Percentiles rank a stretch among this genome's conserved stretches.
phyloP scores from a whole-genome alignment of 176 grass and related monocot genomes.

The Carex scoparia region DNA sequence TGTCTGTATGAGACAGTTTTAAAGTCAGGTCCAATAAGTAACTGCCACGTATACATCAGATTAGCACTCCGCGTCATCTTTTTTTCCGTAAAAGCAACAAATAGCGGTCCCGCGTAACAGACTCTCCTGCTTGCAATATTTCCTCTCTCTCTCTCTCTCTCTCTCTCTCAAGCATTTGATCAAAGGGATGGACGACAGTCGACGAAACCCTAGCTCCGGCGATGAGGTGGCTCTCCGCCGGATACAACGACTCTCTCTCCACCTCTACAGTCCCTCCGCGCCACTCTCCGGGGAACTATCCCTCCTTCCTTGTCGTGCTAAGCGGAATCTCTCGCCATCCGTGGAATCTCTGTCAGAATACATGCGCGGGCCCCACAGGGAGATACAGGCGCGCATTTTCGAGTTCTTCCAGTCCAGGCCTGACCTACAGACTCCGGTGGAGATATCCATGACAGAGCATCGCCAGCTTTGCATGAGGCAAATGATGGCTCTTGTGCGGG shows the following conservation, averaged over 20 bases:
- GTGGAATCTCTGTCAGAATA: constrained; percentile 44
- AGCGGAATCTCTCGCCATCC: constrained; percentile 30
- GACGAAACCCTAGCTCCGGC: constrained; percentile 8
- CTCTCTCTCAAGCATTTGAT: constrained; percentile 15
- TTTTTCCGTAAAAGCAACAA: constrained; percentile 16
- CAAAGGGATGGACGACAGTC: constrained; percentile 25
- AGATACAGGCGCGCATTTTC: constrained; percentile 50
- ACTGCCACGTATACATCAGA: constrained; percentile 8
- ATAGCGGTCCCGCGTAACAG: not conserved
- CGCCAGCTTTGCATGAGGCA: constrained; percentile 84
- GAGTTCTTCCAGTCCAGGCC: constrained; percentile 58
- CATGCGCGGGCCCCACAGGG: constrained; percentile 43
- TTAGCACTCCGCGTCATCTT: not conserved
- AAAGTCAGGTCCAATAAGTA: not conserved
- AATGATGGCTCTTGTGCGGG: constrained; percentile 67
- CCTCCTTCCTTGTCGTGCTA: constrained; percentile 41
- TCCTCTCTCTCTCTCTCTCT: not conserved
- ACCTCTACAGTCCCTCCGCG: constrained; percentile 39
- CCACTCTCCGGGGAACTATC: constrained; percentile 1
- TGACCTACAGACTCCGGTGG: constrained; percentile 88
- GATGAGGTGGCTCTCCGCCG: constrained; percentile 36
- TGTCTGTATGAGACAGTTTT: not conserved
- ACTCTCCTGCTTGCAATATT: not conserved
- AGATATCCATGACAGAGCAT: constrained; percentile 56
- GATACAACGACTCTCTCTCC: constrained; percentile 43